Evolutionary conservation across 495 filamentous ascomycete genomes (phyloP).

Genomic region (Filosporella fistucella): DNA sequence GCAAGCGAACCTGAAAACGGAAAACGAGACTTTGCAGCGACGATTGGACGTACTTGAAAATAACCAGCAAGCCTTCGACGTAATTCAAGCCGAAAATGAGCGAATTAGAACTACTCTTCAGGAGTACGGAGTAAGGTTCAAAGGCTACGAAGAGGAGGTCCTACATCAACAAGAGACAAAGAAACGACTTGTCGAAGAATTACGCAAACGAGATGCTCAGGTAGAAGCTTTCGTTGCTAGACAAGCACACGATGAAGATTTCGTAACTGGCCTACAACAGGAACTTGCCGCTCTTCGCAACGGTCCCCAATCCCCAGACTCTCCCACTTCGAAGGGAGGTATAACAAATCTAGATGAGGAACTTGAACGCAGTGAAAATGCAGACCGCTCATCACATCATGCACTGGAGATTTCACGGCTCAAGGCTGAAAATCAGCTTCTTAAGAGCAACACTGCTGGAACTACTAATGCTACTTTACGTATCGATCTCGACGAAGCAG

Average conservation of each 20-base stretch:
- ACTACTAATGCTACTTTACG: constrained; percentile 45
- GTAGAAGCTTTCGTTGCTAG: constrained; percentile 31
- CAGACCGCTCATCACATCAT: constrained; percentile 22
- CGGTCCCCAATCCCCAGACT: constrained; percentile 16
- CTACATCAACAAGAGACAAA: constrained; percentile 28
- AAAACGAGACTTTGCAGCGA: constrained; percentile 60
- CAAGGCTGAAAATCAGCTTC: constrained; percentile 47
- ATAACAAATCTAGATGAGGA: constrained; percentile 34
- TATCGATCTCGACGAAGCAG: constrained; percentile 40
- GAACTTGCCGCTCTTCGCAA: constrained; percentile 32
- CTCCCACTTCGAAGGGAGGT: constrained; percentile 15
- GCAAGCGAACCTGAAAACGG: constrained; percentile 65
- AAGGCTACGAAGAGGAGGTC: constrained; percentile 37
- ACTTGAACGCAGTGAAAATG: constrained; percentile 23
- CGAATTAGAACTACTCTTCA: constrained; percentile 19
- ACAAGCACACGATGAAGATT: constrained; percentile 28
- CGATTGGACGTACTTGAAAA: constrained; percentile 52
- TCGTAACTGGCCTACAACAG: constrained; percentile 40
- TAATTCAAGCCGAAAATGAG: constrained; percentile 31
- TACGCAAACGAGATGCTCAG: constrained; percentile 27
- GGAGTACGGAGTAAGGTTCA: constrained; percentile 31
- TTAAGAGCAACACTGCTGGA: constrained; percentile 41
- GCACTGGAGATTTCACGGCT: constrained; percentile 42
- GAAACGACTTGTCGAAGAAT: constrained; percentile 32
- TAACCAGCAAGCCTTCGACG: constrained; percentile 49